Percentiles rank a stretch among this genome's conserved stretches.
These are phyloP conservation scores for Crithidia mellificae DNA, from an alignment of 208 protist genomes.

Conservation along the genomic window DNA sequence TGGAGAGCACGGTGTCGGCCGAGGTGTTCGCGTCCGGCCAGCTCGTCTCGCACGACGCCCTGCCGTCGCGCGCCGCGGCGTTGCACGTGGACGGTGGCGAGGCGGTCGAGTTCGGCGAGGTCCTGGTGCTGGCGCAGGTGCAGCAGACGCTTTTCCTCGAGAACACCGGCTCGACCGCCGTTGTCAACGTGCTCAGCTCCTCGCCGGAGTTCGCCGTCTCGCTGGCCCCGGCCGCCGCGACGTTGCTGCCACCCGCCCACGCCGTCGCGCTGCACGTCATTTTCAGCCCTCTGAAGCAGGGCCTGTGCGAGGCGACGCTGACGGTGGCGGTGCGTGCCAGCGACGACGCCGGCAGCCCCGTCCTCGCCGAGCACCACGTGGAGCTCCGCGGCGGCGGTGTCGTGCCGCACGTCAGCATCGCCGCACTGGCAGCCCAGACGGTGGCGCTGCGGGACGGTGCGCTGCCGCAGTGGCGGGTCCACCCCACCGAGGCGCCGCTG, in stretches of 20 bases:
- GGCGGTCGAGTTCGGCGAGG: conserved; percentile 22
- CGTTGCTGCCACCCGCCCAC: conserved; percentile 43
- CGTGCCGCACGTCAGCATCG: conserved; percentile 68
- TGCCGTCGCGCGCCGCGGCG: conserved; percentile 10
- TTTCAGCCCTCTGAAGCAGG: conserved; percentile 67
- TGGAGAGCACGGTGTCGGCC: neutral
- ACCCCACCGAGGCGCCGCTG: conserved; percentile 31
- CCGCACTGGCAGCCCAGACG: conserved; percentile 47
- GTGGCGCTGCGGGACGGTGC: conserved; percentile 43
- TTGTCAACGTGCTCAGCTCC: conserved; percentile 61
- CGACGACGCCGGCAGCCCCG: conserved; percentile 29
- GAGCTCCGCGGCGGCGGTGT: conserved; percentile 57
- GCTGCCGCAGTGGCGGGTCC: conserved; percentile 40
- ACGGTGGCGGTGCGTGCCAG: conserved; percentile 49
- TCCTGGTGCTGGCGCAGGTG: conserved; percentile 47
- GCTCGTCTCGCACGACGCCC: conserved; percentile 13
- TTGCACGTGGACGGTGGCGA: conserved; percentile 1
- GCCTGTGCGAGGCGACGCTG: conserved; percentile 48
- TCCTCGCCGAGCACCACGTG: conserved; percentile 64
- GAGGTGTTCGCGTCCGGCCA: neutral
- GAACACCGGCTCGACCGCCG: conserved; percentile 76
- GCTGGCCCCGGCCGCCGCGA: conserved; percentile 27
- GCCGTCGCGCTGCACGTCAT: conserved; percentile 47
- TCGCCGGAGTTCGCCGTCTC: conserved; percentile 54
- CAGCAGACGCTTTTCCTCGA: conserved; percentile 59